Evolutionary conservation across 1,284 basidiomycete genomes (phyloP), one percentile per base, ranked within the genome.

Genomic region (Cutaneotrichosporon sp.): DNA sequence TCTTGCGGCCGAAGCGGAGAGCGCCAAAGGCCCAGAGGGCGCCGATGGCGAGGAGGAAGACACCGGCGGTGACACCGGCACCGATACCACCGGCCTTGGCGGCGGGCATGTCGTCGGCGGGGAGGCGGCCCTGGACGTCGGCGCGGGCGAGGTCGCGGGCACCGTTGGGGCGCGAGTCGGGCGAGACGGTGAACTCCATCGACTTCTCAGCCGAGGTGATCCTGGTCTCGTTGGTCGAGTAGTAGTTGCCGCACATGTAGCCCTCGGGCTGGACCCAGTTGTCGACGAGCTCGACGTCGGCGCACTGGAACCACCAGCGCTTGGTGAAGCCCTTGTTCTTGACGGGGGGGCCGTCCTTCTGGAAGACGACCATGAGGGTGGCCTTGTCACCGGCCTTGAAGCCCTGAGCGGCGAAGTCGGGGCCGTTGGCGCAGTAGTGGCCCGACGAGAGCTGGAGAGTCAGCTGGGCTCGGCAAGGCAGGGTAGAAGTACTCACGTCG

Each of bases 241-340:
- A 42, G 27, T 42, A 42, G 54, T 57, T 59, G 49, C 45, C 59
- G 45, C 63, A 65, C 51, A 64, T 54, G 47, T 46, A 56, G 36
- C n/a, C n/a, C 1, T 31, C 42, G 24, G 62, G 54, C 51, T 54
- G 25, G 16, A n/a, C 27, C 22, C 34, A 58, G 13, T 50, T 27
- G 58, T 71, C 70, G 25, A 66, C 66, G 50, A 69, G 70, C n/a
- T 52, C 66, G 50, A 74, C 58, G 52, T 74, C 72, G 55, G 72
- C 71, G 36, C 72, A 74, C 27, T 65, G 58, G 64, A 70, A 72
- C 62, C 66, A 57, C 46, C 34, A 51, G 45, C 54, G 46, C 62
- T 64, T 64, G 51, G 60, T 46, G 55, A 25, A 42, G 42, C 61
- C 56, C 52, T 34, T 50, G 34, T 24, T 18, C 52, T 34, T 50